These are phyloP conservation scores for Ceratocystis harringtonii DNA, from an alignment of 2,329 filamentous ascomycete species.

Conservation along the genomic window DNA sequence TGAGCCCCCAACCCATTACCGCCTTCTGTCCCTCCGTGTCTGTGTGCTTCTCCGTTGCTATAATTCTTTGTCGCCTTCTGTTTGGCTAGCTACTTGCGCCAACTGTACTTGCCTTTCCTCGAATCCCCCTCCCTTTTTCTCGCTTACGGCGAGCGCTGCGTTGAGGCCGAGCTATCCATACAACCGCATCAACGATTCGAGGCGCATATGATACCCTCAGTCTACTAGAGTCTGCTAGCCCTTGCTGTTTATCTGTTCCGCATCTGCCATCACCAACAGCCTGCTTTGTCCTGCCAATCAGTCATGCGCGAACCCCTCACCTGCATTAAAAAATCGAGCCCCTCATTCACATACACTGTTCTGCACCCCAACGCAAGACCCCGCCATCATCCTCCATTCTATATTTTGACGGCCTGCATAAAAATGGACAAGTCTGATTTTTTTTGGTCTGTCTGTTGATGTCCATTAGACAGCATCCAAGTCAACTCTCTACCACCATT, in stretches of 20 bases:
- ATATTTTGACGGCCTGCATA: neutral
- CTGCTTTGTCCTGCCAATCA: neutral
- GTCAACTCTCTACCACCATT: neutral
- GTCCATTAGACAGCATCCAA: neutral
- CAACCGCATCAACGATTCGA: neutral
- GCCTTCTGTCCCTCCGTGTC: neutral
- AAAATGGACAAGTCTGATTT: neutral
- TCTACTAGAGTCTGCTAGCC: neutral
- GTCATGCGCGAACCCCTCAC: conserved; percentile 10
- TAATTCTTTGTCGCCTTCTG: neutral
- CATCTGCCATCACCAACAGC: neutral
- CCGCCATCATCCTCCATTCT: neutral
- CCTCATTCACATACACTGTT: neutral
- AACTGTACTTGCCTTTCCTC: neutral
- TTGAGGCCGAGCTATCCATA: neutral
- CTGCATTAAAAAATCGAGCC: neutral
- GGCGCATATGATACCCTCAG: neutral
- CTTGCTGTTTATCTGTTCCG: neutral
- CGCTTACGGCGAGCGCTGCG: neutral
- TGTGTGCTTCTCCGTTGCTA: neutral
- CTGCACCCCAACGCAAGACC: neutral
- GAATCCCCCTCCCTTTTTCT: neutral
- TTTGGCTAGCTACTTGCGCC: neutral
- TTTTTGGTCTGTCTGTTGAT: neutral
- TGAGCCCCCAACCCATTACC: neutral